Percentiles rank a stretch among this genome's conserved stretches.
Conservation (phyloP, 2,329 filamentous ascomycete species). For the Hymenoscyphus albidus region DNA sequence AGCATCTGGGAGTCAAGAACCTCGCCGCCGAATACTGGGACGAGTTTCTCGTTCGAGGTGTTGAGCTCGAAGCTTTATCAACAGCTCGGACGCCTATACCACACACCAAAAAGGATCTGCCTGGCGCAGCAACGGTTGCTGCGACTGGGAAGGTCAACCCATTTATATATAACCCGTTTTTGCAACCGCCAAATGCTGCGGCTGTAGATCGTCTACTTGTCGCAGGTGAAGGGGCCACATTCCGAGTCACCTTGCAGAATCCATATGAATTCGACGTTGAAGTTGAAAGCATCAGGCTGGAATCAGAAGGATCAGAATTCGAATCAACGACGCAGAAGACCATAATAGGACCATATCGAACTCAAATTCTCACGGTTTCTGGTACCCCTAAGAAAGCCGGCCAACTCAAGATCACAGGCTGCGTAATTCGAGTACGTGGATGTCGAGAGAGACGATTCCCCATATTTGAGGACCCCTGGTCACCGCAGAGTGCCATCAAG, state of each 20-base stretch:
- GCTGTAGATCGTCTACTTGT: conserved; percentile 67
- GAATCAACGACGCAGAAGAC: conserved; percentile 61
- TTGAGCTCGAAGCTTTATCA: conserved; percentile 64
- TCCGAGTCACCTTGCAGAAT: conserved; percentile 84
- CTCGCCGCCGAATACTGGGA: conserved; percentile 92
- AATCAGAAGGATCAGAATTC: conserved; percentile 70
- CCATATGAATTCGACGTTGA: conserved; percentile 91
- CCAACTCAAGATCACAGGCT: conserved; percentile 70
- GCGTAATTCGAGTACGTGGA: conserved; percentile 72
- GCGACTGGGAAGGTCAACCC: conserved; percentile 58
- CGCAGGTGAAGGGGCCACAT: conserved; percentile 71
- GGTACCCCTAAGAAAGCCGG: conserved; percentile 67
- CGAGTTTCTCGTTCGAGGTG: conserved; percentile 79
- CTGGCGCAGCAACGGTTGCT: conserved; percentile 38
- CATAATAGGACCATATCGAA: conserved; percentile 74
- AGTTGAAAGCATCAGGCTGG: conserved; percentile 74
- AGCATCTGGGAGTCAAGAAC: conserved; percentile 65
- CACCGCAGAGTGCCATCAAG: conserved; percentile 64
- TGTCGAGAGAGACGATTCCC: conserved; percentile 81
- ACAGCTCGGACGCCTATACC: conserved; percentile 60
- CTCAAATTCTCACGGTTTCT: conserved; percentile 70
- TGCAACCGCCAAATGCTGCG: conserved; percentile 61
- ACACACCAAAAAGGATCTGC: conserved; percentile 53
- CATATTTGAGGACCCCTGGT: conserved; percentile 76
- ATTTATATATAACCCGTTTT: conserved; percentile 93